Evolutionary conservation across 208 protist species (phyloP), one percentile per base, ranked within the genome.

Genomic region (Herpetomonas tarakana): DNA sequence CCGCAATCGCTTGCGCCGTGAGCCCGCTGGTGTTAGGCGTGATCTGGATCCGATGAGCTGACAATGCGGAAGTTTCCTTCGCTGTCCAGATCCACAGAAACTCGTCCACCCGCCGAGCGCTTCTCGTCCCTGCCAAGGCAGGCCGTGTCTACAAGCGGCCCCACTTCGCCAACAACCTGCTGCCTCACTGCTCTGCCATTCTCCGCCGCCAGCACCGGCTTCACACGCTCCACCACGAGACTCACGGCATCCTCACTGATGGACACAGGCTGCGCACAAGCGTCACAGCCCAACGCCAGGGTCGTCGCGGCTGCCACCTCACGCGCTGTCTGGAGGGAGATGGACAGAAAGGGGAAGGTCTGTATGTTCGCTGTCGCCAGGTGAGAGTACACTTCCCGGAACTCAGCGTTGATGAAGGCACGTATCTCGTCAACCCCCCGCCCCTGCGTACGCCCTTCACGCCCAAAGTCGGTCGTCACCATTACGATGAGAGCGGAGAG

Each of bases 381-480:
- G 21, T 62, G 52, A 30, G 47, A 74, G 58, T 86, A 90, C 44
- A 86, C 58, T 52, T 73, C 67, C 6, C 55, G 71, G 55, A 90
- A 86, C 62, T 90, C 78, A 11, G 70, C 50, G 29, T 76, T 66
- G 54, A 91, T 76, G 64, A 85, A 73, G 3, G 57, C 57, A 38
- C 75, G 79, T 71, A 91, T 81, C 66, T 91, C 79, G 4, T 31
- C 50, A 3, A 87, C 31, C 38, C 75, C 80, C 62, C 84, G 86
- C 26, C 83, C 83, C 12, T 72, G 83, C 11, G 83, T 91, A 24
- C 79, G 57, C 3, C 84, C 84, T 51, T 91, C 72, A 3, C 71
- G 64, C 12, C 84, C 81, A 70, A 91, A 86, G 68, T 91, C 84
- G n/a, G 84, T 91, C 27, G 84, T 91, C 21, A 91, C 39, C 24